These are phyloP conservation scores for Hanseniaspora osmophila DNA, from an alignment of 805 yeast genomes.

Conservation along the genomic window DNA sequence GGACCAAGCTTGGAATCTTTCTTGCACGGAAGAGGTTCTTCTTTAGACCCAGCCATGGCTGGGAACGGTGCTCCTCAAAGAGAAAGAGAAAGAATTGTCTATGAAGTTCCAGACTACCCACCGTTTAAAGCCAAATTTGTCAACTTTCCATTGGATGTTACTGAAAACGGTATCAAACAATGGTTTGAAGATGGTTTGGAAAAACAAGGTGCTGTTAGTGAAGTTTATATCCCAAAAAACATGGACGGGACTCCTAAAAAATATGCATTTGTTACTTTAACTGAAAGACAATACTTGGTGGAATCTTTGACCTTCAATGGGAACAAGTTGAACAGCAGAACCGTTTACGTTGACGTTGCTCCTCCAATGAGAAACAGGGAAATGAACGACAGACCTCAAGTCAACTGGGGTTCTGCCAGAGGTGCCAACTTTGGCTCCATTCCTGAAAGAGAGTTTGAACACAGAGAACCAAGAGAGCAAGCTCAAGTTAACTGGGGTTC, in stretches of 20 bases:
- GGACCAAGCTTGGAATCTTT: conserved; percentile 15
- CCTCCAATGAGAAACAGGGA: conserved; percentile 39
- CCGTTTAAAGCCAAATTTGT: conserved; percentile 85
- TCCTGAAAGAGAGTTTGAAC: conserved; percentile 12
- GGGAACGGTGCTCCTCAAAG: conserved; percentile 20
- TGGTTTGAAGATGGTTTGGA: conserved; percentile 44
- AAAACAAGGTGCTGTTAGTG: conserved; percentile 42
- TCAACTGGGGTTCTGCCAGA: conserved; percentile 1
- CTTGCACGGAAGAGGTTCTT: conserved; percentile 20
- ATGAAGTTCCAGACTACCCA: conserved; percentile 78
- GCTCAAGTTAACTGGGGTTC: conserved; percentile 26
- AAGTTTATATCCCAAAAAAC: conserved; percentile 64
- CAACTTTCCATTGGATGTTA: conserved; percentile 72
- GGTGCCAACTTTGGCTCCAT: background rate
- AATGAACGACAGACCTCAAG: conserved; percentile 21
- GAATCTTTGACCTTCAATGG: conserved; percentile 59
- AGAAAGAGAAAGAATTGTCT: conserved; percentile 45
- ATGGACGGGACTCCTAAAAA: conserved; percentile 54
- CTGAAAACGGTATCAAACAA: conserved; percentile 47
- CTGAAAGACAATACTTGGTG: conserved; percentile 61
- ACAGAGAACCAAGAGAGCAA: conserved; percentile 5
- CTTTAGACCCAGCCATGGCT: conserved; percentile 27
- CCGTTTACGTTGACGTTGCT: conserved; percentile 65
- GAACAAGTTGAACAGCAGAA: conserved; percentile 56
- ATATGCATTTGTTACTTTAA: conserved; percentile 77